A percentile compares a stretch with the other conserved stretches of the same genome.
phyloP scores from a whole-genome alignment of 2,329 filamentous ascomycete genomes.

The Cytospora schulzeri region DNA sequence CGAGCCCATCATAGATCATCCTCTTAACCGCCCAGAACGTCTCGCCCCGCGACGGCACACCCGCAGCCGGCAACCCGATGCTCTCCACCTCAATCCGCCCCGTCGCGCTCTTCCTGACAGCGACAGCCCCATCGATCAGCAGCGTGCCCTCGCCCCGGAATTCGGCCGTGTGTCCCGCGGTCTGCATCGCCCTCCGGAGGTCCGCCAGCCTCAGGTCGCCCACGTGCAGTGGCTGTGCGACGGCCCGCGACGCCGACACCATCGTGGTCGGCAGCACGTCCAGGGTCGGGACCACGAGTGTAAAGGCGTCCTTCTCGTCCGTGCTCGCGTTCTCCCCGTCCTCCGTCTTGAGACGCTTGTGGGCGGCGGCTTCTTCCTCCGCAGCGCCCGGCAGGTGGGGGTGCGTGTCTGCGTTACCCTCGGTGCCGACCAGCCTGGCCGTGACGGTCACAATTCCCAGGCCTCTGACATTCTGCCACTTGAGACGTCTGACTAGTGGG shows the following conservation, averaged over 20 bases:
- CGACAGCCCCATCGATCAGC: constrained; percentile 84
- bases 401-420: constrained; percentile 44
- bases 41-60: constrained; percentile 53
- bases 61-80: constrained; percentile 56
- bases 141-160: constrained; percentile 92
- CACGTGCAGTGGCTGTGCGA: constrained; percentile 88
- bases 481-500: constrained; percentile 78
- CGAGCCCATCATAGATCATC: constrained; percentile 91
- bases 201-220: constrained; percentile 90
- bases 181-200: constrained; percentile 79
- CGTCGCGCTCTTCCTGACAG: constrained; percentile 84
- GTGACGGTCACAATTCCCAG: constrained; percentile 92
- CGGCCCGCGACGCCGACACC: constrained; percentile 72
- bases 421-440: constrained; percentile 58
- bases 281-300: constrained; percentile 49
- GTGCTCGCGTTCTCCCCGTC: constrained; percentile 31
- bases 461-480: constrained; percentile 92
- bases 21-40: constrained; percentile 86
- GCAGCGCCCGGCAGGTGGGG: constrained; percentile 37
- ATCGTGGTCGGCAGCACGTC: constrained; percentile 60
- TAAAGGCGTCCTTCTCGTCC: constrained; percentile 27
- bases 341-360: constrained; percentile 52
- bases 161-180: constrained; percentile 81
- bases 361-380: constrained; percentile 48
- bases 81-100: constrained; percentile 88